phyloP scores from a whole-genome alignment of 1,284 basidiomycete genomes.

The Ganoderma sinense region DNA sequence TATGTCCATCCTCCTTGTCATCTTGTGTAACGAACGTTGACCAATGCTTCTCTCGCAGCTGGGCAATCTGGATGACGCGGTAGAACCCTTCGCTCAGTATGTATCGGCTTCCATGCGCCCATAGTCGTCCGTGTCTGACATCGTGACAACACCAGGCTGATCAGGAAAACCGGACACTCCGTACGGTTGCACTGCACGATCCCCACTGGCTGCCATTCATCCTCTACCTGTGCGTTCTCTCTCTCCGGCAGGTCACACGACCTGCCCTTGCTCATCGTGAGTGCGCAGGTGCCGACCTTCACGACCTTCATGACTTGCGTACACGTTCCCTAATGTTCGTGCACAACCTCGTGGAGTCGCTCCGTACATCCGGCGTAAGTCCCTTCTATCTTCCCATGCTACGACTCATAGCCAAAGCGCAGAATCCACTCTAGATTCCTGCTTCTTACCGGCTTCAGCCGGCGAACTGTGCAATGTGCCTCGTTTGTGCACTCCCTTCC shows the following conservation, averaged over 20 bases:
- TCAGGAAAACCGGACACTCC: slow-evolving; percentile 50
- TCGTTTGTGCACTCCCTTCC: slow-evolving; percentile 58
- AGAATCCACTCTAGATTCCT: slow-evolving; percentile 49
- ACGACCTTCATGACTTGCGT: slow-evolving; percentile 72
- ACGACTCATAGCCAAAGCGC: not conserved
- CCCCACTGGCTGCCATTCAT: slow-evolving; percentile 66
- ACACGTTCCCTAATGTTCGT: slow-evolving; percentile 70
- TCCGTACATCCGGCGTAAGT: slow-evolving; percentile 66
- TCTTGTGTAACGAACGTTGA: slow-evolving; percentile 22
- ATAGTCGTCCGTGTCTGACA: slow-evolving; percentile 2
- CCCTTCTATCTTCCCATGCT: slow-evolving; percentile 1
- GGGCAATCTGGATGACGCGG: slow-evolving; percentile 57
- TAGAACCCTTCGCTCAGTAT: slow-evolving; percentile 66
- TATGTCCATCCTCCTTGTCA: slow-evolving; percentile 31
- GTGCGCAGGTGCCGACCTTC: slow-evolving; percentile 61
- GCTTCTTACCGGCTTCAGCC: slow-evolving; percentile 70
- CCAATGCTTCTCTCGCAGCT: slow-evolving; percentile 43
- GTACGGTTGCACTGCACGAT: slow-evolving; percentile 67
- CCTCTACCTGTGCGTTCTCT: slow-evolving; percentile 58
- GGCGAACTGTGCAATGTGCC: slow-evolving; percentile 63
- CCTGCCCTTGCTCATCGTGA: slow-evolving; percentile 9
- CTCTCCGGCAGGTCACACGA: slow-evolving; percentile 22
- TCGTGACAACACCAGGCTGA: slow-evolving; percentile 43
- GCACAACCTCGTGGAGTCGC: slow-evolving; percentile 65
- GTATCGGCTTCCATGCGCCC: slow-evolving; percentile 26